Conservation (phyloP, 2,329 filamentous ascomycete genomes). For the Sordariomycetes sp. region DNA sequence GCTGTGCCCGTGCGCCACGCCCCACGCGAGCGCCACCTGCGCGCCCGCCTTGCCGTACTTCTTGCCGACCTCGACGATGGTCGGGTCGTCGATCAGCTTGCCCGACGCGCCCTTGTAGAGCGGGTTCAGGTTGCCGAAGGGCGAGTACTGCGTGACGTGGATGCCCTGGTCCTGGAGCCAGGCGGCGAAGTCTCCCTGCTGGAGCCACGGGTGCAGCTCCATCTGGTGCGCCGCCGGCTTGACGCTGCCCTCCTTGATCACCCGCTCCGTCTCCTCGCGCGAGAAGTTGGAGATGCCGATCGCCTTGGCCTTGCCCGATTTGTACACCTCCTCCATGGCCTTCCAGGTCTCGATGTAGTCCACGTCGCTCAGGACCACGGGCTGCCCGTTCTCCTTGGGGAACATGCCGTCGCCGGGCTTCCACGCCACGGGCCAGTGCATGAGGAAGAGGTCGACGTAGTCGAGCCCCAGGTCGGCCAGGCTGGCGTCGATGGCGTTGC, state of each 20-base stretch:
- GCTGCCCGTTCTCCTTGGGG: slow-evolving; percentile 43
- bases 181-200: slow-evolving; percentile 65
- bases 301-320: slow-evolving; percentile 62
- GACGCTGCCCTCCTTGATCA: slow-evolving; percentile 53
- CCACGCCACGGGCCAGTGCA: slow-evolving; percentile 61
- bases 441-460: slow-evolving; percentile 61
- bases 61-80: slow-evolving; percentile 51
- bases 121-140: slow-evolving; percentile 60
- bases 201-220: slow-evolving; percentile 72
- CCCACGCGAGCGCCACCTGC: slow-evolving; percentile 73
- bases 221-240: slow-evolving; percentile 71
- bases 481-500: slow-evolving; percentile 48
- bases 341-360: slow-evolving; percentile 72
- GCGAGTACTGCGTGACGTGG: slow-evolving; percentile 64
- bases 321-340: slow-evolving; percentile 60
- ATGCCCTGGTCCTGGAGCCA: slow-evolving; percentile 66
- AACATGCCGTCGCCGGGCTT: slow-evolving; percentile 24
- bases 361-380: slow-evolving; percentile 50
- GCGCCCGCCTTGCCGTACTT: slow-evolving; percentile 58
- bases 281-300: slow-evolving; percentile 84
- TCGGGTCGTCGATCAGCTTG: slow-evolving; percentile 55
- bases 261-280: slow-evolving; percentile 68
- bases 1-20: slow-evolving; percentile 66
- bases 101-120: slow-evolving; percentile 25
- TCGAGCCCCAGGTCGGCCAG: slow-evolving; percentile 51